A percentile compares a stretch with the other conserved stretches of the same genome.
Conservation (phyloP, 1,139 yeast species). For the Magnusiomyces suaveolens region DNA sequence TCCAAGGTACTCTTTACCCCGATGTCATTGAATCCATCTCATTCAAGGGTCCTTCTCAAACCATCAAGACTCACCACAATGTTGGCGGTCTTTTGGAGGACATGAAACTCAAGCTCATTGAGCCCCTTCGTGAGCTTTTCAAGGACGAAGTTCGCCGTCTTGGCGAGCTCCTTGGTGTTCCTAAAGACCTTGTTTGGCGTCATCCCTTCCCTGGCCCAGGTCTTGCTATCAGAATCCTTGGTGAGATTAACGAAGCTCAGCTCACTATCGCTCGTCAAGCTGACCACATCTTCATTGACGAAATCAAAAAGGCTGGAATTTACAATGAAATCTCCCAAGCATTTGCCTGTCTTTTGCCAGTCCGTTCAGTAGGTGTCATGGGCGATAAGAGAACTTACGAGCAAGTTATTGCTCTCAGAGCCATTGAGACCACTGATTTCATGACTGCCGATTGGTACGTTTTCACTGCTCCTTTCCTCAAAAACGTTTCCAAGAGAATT, state of each 20-base stretch:
- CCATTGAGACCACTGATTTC: conserved; percentile 94
- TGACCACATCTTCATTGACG: conserved; percentile 89
- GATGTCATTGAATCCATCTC: conserved; percentile 98
- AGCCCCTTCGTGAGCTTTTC: conserved; percentile 95
- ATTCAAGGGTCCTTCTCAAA: conserved; percentile 98
- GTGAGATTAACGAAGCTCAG: conserved; percentile 89
- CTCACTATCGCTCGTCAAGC: conserved; percentile 96
- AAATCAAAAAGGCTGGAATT: conserved; percentile 85
- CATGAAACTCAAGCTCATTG: conserved; percentile 96
- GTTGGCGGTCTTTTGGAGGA: conserved; percentile 96
- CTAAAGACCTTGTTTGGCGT: conserved; percentile 97
- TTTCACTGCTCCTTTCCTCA: conserved; percentile 86
- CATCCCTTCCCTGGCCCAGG: conserved; percentile 99
- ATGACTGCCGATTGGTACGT: conserved; percentile 99
- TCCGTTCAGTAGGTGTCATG: conserved; percentile 98
- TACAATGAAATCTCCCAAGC: conserved; percentile 94
- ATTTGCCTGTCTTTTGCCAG: conserved; percentile 93
- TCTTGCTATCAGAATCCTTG: conserved; percentile 93
- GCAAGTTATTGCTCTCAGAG: conserved; percentile 97
- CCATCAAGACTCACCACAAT: conserved; percentile 97
- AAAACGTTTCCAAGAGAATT: conserved; percentile 88
- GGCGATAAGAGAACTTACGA: conserved; percentile 99
- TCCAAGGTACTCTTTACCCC: conserved; percentile 97
- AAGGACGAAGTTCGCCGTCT: conserved; percentile 96
- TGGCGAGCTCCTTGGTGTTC: conserved; percentile 90